Conservation (phyloP, 2,329 filamentous ascomycete genomes). For the Furcasterigmium sp. region DNA sequence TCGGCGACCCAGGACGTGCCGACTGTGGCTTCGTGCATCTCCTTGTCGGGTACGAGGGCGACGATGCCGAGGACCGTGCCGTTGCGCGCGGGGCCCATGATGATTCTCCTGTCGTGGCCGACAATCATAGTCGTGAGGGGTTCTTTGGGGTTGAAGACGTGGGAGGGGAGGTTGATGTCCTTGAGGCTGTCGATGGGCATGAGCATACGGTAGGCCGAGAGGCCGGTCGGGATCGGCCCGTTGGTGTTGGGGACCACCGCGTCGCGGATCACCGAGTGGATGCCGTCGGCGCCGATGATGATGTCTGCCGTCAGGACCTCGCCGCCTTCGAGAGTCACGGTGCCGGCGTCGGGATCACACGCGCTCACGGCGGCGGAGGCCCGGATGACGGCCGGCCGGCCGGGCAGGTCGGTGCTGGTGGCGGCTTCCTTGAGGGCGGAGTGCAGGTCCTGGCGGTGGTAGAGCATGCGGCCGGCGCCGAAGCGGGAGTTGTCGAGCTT, state of each 20-base stretch:
- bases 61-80: slow-evolving; percentile 36
- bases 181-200: slow-evolving; percentile 10
- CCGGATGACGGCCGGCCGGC: slow-evolving; percentile 17
- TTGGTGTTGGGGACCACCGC: slow-evolving; percentile 12
- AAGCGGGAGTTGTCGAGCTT: slow-evolving; percentile 22
- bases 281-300: slow-evolving; percentile 30
- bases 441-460: slow-evolving; percentile 35
- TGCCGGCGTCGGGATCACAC: slow-evolving; percentile 33
- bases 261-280: slow-evolving; percentile 13
- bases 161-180: slow-evolving; percentile 8
- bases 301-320: slow-evolving; percentile 21
- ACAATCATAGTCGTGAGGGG: slow-evolving; percentile 40
- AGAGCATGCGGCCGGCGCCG: slow-evolving; percentile 32
- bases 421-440: slow-evolving; percentile 20
- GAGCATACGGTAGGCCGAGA: slow-evolving; percentile 32
- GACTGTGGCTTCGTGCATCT: slow-evolving; percentile 29
- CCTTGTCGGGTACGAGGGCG: slow-evolving; percentile 36
- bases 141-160: slow-evolving; percentile 26
- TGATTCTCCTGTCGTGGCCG: slow-evolving; percentile 31
- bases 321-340: slow-evolving; percentile 25
- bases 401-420: slow-evolving; percentile 12
- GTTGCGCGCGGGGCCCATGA: slow-evolving; percentile 38
- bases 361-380: slow-evolving; percentile 20
- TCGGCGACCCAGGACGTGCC: slow-evolving; percentile 32
- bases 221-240: slow-evolving; percentile 23